Conservation (phyloP, 768 basidiomycete genomes). For the Termitomyces sp. region DNA sequence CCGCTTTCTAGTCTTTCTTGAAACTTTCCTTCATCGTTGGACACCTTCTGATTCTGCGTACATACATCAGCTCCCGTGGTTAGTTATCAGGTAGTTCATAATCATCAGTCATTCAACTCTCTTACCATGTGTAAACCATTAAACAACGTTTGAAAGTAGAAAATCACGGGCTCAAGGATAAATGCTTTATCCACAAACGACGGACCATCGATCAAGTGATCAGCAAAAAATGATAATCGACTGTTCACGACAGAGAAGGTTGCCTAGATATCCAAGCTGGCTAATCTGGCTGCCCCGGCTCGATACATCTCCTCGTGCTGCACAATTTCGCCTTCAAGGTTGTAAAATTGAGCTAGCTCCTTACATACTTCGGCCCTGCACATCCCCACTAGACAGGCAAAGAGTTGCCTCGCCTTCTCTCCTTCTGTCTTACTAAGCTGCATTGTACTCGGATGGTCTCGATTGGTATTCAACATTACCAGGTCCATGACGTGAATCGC, state of each 20-base stretch:
- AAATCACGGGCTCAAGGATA: not conserved
- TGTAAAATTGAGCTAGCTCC: slow-evolving; percentile 3
- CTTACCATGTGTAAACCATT: not conserved
- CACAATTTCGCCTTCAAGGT: slow-evolving; percentile 3
- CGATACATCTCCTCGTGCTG: slow-evolving; percentile 4
- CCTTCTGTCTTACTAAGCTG: slow-evolving; percentile 7
- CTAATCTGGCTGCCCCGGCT: slow-evolving; percentile 2
- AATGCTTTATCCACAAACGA: not conserved
- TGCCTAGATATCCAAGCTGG: not conserved
- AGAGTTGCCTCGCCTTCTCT: slow-evolving; percentile 11
- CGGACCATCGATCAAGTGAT: no score
- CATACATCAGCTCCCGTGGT: not conserved
- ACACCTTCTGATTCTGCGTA: not conserved
- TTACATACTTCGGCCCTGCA: slow-evolving; percentile 9
- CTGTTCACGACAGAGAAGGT: not conserved
- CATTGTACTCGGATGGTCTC: slow-evolving; percentile 14
- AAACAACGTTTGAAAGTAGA: not conserved
- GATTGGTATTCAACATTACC: slow-evolving; percentile 14
- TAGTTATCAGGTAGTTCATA: not conserved
- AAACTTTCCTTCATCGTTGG: not conserved
- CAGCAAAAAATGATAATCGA: not conserved
- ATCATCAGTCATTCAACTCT: not conserved
- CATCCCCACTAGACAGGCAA: slow-evolving; percentile 12
- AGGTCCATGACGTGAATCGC: slow-evolving; percentile 13
- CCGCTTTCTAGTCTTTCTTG: not conserved